Percentiles rank a stretch among this genome's conserved stretches.
Evolutionary conservation across 1,284 basidiomycete genomes (phyloP).

Genomic region (Dichomitus squalens): DNA sequence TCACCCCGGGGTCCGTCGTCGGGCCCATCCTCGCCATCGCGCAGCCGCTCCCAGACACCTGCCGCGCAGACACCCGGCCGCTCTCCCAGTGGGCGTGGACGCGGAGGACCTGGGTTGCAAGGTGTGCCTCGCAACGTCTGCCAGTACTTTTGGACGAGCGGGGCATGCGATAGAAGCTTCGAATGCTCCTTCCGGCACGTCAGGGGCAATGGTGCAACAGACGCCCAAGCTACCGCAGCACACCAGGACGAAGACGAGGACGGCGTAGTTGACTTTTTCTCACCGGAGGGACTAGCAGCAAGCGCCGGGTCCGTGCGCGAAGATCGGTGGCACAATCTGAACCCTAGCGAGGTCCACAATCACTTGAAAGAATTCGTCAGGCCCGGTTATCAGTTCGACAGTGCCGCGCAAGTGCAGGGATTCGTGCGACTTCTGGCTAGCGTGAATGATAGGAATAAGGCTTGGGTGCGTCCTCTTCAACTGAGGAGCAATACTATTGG

Average conservation of each 20-base stretch:
- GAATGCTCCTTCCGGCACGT: constrained; percentile 49
- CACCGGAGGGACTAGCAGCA: constrained; percentile 44
- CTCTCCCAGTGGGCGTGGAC: not conserved
- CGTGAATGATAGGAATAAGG: constrained; percentile 46
- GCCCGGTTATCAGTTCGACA: constrained; percentile 48
- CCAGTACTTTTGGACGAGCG: constrained; percentile 52
- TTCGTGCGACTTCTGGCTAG: constrained; percentile 53
- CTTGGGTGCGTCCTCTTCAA: constrained; percentile 49
- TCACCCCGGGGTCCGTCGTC: constrained; percentile 6
- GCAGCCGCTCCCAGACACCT: constrained; percentile 10
- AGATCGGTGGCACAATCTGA: constrained; percentile 37
- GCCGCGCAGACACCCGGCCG: not conserved
- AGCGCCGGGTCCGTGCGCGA: constrained; percentile 21
- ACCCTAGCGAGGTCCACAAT: constrained; percentile 55
- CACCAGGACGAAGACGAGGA: constrained; percentile 1
- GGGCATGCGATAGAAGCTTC: constrained; percentile 50
- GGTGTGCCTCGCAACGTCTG: constrained; percentile 47
- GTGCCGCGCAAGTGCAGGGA: constrained; percentile 44
- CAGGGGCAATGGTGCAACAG: constrained; percentile 17
- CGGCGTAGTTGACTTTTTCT: constrained; percentile 46
- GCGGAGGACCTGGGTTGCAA: not conserved
- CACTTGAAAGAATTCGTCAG: constrained; percentile 46
- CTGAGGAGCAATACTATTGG: not conserved
- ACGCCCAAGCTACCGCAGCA: not conserved
- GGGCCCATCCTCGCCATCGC: constrained; percentile 7